phyloP scores from a whole-genome alignment of 2,329 filamentous ascomycete species.

The Aspergillus transmontanensis region DNA sequence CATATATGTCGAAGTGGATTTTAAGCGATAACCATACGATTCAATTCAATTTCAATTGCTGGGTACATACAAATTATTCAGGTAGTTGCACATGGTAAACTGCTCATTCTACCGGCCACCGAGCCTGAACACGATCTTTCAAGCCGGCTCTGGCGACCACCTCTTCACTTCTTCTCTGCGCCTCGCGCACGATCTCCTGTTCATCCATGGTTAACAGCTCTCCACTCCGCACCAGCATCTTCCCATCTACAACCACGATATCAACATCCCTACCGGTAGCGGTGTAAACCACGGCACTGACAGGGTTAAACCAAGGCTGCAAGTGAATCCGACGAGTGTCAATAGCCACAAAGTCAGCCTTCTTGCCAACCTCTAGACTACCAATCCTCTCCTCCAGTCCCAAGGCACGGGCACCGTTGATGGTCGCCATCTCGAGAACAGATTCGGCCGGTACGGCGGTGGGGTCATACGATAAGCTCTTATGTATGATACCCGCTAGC shows the following conservation, averaged over 20 bases:
- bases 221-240: constrained; percentile 39
- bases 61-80: background rate
- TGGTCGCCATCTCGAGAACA: constrained; percentile 56
- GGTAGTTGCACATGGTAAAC: background rate
- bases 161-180: constrained; percentile 37
- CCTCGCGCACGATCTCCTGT: constrained; percentile 32
- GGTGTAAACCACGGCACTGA: constrained; percentile 46
- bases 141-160: constrained; percentile 44
- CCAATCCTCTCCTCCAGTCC: constrained; percentile 46
- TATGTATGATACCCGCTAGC: constrained; percentile 54
- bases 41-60: background rate
- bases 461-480: constrained; percentile 47
- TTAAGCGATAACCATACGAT: background rate
- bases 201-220: constrained; percentile 45
- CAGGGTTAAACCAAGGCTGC: constrained; percentile 44
- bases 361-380: constrained; percentile 45
- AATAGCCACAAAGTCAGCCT: constrained; percentile 44
- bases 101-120: background rate
- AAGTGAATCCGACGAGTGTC: constrained; percentile 33
- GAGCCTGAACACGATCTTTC: constrained; percentile 6
- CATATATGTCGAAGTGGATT: background rate
- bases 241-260: constrained; percentile 48
- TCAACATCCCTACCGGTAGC: constrained; percentile 49
- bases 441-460: constrained; percentile 47
- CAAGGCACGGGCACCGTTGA: constrained; percentile 53